These are phyloP conservation scores for Tylopilus sp. DNA, from an alignment of 1,284 basidiomycete genomes.

Conservation along the genomic window DNA sequence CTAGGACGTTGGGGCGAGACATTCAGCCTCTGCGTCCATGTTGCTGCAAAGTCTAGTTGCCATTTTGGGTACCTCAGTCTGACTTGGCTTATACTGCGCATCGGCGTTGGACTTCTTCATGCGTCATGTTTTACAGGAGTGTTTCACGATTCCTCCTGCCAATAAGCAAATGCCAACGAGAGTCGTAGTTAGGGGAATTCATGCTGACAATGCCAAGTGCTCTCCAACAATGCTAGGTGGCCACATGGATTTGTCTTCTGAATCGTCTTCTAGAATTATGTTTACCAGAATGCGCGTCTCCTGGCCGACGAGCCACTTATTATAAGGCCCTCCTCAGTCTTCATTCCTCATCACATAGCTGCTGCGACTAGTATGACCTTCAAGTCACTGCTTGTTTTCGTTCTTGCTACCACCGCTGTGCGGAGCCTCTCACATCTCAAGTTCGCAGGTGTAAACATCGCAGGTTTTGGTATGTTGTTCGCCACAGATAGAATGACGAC, in stretches of 20 bases:
- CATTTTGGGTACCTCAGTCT: neutral
- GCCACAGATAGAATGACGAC: neutral
- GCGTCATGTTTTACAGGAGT: too few relatives aligned
- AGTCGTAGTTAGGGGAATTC: neutral
- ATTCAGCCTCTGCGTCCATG: neutral
- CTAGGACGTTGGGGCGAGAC: too few relatives aligned
- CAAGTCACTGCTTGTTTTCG: constrained; percentile 18
- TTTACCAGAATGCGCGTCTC: constrained; percentile 10
- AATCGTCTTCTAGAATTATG: constrained; percentile 20
- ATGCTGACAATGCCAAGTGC: too few relatives aligned
- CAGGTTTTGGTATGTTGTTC: constrained; percentile 30
- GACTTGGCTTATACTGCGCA: neutral
- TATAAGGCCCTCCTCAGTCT: constrained; percentile 18
- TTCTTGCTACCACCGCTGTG: constrained; percentile 6
- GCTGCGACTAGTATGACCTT: constrained; percentile 17
- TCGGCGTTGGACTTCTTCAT: too few relatives aligned
- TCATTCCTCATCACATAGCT: neutral
- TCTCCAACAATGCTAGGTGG: neutral
- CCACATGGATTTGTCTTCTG: constrained; percentile 1
- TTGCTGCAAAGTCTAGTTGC: neutral
- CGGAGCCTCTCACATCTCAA: constrained; percentile 23
- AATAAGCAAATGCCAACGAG: neutral
- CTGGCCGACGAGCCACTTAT: constrained; percentile 9
- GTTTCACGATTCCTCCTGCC: neutral
- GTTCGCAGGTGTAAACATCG: constrained; percentile 40